These are phyloP conservation scores for Aspergillus viridinutans DNA, from an alignment of 2,329 filamentous ascomycete genomes.

Conservation along the genomic window DNA sequence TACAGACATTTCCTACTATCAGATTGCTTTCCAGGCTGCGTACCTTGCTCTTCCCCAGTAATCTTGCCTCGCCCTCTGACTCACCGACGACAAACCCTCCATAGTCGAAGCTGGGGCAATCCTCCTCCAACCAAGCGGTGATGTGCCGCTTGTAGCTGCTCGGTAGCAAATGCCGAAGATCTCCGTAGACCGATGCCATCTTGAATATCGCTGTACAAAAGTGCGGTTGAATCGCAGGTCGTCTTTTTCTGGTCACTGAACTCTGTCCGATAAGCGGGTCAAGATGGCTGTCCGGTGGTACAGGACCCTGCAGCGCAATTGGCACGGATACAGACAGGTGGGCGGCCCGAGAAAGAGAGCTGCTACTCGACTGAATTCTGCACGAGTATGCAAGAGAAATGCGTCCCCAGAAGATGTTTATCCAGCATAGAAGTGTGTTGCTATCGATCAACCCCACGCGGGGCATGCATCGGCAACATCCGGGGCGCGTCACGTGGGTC, in stretches of 20 bases:
- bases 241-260: background rate
- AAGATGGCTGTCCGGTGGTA: background rate
- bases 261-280: background rate
- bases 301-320: background rate
- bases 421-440: background rate
- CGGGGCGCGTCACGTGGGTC: background rate
- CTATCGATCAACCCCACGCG: background rate
- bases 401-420: background rate
- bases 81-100: conserved; percentile 91
- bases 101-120: conserved; percentile 95
- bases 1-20: background rate
- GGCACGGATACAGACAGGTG: background rate
- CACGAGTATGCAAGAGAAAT: background rate
- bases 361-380: background rate
- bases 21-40: conserved; percentile 8
- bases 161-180: conserved; percentile 71
- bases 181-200: conserved; percentile 57
- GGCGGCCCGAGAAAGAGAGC: background rate
- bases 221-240: too few species aligned
- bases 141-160: conserved; percentile 78
- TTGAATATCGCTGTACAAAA: background rate
- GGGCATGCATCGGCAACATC: background rate
- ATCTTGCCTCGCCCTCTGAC: conserved; percentile 38
- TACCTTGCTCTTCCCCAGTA: conserved; percentile 57
- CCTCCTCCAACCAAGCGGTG: conserved; percentile 84